These are phyloP conservation scores for Eimeria acervulina DNA, from an alignment of 169 alveolate genomes.

Conservation along the genomic window DNA sequence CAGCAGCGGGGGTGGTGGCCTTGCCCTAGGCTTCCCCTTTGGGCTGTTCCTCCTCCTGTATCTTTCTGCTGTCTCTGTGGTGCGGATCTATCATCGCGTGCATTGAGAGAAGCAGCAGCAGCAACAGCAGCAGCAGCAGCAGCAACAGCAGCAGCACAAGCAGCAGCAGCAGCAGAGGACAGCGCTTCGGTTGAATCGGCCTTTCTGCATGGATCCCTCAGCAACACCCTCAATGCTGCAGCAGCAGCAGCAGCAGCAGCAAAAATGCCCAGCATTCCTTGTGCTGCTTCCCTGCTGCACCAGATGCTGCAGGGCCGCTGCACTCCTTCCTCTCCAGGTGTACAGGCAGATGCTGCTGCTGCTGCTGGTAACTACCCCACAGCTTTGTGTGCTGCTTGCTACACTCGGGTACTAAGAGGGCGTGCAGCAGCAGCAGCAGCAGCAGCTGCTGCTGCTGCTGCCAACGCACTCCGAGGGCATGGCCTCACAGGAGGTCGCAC, in stretches of 20 bases:
- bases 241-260: conserved; percentile 54
- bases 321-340: background rate
- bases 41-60: conserved; percentile 21
- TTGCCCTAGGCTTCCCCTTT: background rate
- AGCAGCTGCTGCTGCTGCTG: conserved; percentile 33
- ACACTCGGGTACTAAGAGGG: background rate
- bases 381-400: conserved; percentile 19
- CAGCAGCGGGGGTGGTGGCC: background rate
- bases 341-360: background rate
- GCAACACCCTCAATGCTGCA: conserved; percentile 10
- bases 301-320: conserved; percentile 47
- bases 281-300: conserved; percentile 36
- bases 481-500: background rate
- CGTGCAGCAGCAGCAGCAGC: conserved; percentile 64
- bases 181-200: background rate
- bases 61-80: conserved; percentile 7
- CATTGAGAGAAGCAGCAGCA: conserved; percentile 33
- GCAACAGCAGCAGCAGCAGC: conserved; percentile 23
- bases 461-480: background rate
- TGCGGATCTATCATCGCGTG: background rate
- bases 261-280: background rate
- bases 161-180: background rate
- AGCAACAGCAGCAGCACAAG: background rate
- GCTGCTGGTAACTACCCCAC: background rate
- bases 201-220: background rate